Evolutionary conservation across 169 alveolate species (phyloP), one percentile per base, ranked within the genome.

Genomic region (Besnoitia besnoiti): DNA sequence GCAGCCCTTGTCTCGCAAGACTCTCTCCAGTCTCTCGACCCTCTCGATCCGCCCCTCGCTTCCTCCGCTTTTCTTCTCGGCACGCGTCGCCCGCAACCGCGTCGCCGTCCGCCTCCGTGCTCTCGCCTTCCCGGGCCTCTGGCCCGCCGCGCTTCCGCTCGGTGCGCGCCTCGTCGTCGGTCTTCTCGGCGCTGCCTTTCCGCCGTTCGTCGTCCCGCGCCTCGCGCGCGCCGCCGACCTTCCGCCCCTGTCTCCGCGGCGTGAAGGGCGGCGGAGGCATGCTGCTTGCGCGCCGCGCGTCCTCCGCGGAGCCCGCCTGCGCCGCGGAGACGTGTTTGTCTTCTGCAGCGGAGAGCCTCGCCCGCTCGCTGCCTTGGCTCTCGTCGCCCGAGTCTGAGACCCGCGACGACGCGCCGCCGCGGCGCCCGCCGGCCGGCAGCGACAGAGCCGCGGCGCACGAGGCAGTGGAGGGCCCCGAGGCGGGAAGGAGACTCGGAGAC

Each of bases 191-290:
- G 14, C 67, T 51, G n/a, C 67, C n/a, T 7, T 4, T n/a, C n/a
- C 82, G 27, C 46, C 46, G 14, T 8, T 8, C 79, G 33, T 62
- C 46, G 12, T n/a, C 82, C n/a, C 46, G 3, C 82, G 47, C 46
- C 2, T 19, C 46, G 47, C 46, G 47, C 82, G 16, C 46, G 46
- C 39, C 80, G 39, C 44, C 80, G 42, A 61, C 33, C 40, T 42
- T 7, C 80, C 80, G 80, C 39, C 44, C n/a, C 80, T 77, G 87
- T 14, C 80, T 14, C 24, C 80, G 80, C 80, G 80, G 80, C 7
- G 80, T 67, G 42, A 67, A 67, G 44, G 80, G 80, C 10, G 80
- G 80, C 80, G 80, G 80, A 7, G 80, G 80, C 80, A 67, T 67
- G 44, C 80, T 67, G 39, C 8, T 16, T 47, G 8, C 8, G 12